Conservation (phyloP, 139 green algal genomes). For the Deuterostichococcus epilithicus region DNA sequence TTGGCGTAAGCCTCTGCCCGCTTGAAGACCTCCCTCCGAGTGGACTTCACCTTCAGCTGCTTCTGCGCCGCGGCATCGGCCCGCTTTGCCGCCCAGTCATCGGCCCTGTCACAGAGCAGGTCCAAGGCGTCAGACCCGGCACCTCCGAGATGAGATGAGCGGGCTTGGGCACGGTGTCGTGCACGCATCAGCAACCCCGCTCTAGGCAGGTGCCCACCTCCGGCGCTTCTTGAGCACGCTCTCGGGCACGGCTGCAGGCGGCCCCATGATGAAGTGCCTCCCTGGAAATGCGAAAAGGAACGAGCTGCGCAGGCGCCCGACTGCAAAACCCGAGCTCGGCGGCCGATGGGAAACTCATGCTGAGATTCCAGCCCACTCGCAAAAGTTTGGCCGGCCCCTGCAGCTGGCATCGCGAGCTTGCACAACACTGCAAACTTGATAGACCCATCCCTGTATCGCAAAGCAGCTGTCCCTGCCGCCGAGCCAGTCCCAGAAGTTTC, state of each 20-base stretch:
- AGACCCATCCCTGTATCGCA: no score
- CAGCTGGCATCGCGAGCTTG: no score
- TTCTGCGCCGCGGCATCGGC: slow-evolving; percentile 55
- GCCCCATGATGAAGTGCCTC: background rate
- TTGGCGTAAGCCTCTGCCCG: slow-evolving; percentile 95
- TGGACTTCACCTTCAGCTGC: slow-evolving; percentile 61
- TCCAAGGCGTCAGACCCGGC: no score
- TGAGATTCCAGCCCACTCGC: background rate
- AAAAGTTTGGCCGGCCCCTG: no score
- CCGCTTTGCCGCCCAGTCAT: slow-evolving; percentile 79
- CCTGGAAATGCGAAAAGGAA: background rate
- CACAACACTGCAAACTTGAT: no score
- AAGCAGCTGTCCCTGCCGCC: no score
- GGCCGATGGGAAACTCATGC: background rate
- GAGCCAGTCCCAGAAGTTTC: no score
- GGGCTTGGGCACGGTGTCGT: no score
- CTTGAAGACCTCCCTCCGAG: slow-evolving; percentile 91
- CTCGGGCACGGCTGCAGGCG: slow-evolving; percentile 31
- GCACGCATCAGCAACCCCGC: no score
- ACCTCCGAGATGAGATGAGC: no score
- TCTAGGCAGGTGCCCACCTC: background rate
- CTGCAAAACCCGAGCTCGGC: background rate
- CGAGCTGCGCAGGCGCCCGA: background rate
- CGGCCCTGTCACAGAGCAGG: slow-evolving; percentile 44
- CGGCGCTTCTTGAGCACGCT: slow-evolving; percentile 86